These are phyloP conservation scores for Lotus japonicus DNA, from an alignment of 306 rosid genomes.

Conservation along the genomic window DNA sequence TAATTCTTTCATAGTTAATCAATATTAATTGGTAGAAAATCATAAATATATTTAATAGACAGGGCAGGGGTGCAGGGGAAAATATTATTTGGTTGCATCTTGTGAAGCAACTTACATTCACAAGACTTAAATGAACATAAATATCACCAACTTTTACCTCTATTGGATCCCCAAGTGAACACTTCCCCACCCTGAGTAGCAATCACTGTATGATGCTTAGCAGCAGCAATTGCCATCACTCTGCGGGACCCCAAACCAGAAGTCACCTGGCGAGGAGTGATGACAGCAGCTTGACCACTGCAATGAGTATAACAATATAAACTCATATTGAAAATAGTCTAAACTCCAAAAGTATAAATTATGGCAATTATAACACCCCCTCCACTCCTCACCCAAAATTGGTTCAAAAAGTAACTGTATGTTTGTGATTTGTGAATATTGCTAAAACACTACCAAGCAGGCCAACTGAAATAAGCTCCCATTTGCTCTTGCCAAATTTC, in stretches of 20 bases:
- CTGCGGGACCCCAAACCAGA: slow-evolving; percentile 78
- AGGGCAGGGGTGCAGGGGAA: slow-evolving; percentile 14
- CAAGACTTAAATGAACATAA: neutral
- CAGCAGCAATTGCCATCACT: slow-evolving; percentile 87
- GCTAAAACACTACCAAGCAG: neutral
- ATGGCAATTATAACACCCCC: neutral
- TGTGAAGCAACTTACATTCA: neutral
- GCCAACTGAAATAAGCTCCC: neutral
- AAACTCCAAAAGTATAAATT: neutral
- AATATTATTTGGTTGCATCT: neutral
- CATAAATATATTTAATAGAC: neutral
- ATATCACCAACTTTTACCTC: slow-evolving; percentile 61
- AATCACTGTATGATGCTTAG: slow-evolving; percentile 92
- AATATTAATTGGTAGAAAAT: neutral
- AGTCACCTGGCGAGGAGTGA: slow-evolving; percentile 93
- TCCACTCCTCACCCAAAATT: neutral
- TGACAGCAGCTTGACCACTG: slow-evolving; percentile 99
- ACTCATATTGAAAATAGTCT: slow-evolving; percentile 19
- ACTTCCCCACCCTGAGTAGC: slow-evolving; percentile 95
- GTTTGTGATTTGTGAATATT: neutral
- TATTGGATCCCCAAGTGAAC: slow-evolving; percentile 98
- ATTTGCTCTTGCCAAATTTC: slow-evolving; percentile 1
- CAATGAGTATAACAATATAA: slow-evolving; percentile 34
- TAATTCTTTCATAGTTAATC: neutral
- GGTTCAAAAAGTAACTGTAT: neutral